Evolutionary conservation across 2,329 filamentous ascomycete genomes (phyloP).

Genomic region (Pseudodiploospora longispora): DNA sequence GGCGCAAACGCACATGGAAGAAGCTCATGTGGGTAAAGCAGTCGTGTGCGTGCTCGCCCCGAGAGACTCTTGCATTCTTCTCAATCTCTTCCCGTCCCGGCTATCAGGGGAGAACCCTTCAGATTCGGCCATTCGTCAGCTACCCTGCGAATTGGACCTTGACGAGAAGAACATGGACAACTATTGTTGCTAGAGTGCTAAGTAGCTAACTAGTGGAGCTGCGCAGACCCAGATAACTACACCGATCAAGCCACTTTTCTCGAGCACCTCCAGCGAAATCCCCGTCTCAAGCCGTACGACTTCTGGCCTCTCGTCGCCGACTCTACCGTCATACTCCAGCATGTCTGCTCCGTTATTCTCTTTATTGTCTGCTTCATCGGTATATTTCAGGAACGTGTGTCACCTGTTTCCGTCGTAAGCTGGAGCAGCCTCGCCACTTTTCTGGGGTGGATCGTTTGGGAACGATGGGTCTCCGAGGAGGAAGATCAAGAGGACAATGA

Average conservation of each 20-base stretch:
- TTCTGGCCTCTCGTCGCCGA: conserved; percentile 97
- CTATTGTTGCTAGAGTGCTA: background rate
- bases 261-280: conserved; percentile 90
- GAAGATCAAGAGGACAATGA: conserved; percentile 38
- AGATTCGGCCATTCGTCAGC: too few species aligned
- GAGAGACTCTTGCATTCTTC: background rate
- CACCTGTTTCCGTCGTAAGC: conserved; percentile 79
- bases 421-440: conserved; percentile 78
- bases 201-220: conserved; percentile 8
- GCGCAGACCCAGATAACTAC: conserved; percentile 89
- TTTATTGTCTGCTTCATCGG: conserved; percentile 91
- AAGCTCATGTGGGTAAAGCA: conserved; percentile 98
- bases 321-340: conserved; percentile 92
- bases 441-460: conserved; percentile 84
- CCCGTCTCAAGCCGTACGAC: conserved; percentile 86
- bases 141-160: too few species aligned
- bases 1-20: conserved; percentile 74
- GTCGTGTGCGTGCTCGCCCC: conserved; percentile 53
- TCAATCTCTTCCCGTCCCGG: background rate
- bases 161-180: too few species aligned
- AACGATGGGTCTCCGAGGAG: conserved; percentile 76
- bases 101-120: background rate
- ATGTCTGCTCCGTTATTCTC: conserved; percentile 89
- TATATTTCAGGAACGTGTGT: conserved; percentile 81
- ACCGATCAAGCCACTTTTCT: conserved; percentile 96